Evolutionary conservation across 192 early-diverging fungal species (phyloP), one percentile per base, ranked within the genome.

Genomic region (Rhizophagus clarus): DNA sequence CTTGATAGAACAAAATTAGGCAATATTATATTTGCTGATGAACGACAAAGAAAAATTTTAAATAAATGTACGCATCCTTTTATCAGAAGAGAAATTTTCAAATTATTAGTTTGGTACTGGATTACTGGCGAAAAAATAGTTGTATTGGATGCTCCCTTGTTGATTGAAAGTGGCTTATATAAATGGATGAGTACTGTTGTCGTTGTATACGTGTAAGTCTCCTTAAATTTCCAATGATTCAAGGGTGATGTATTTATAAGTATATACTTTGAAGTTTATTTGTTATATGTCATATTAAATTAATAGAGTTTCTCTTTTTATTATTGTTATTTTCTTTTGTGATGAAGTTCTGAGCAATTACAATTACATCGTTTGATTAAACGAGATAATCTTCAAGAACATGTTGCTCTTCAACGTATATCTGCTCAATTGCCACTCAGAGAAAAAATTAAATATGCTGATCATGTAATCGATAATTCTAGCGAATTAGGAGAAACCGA

Each of bases 101-200:
- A 88, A 70, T 81, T 88, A 68, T 79, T 95, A 56, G 82, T 96
- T 34, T 77, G 84, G 37, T 82, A 88, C 45, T 99, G 95, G 85
- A 71, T 97, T 7, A 84, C 81, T 3, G 95, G 95, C 2, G 82
- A 91, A 3, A 80, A 85, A 7, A 64, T 96, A 17, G 93, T 94
- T 14, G 87, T 99, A 2, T 86, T 98, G 61, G 98, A 99, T 83
- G 95, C 94, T 1, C 98, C 98, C n/a, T 84, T 99, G 63, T 87
- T 99, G 74, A 92, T 96, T 69, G 98, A 99, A 81, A 89, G 92
- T 20, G 90, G 93, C 17, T 81, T 98, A 74, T 87, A 95, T 80
- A 86, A 86, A 62, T 91, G 92, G 77, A 91, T 97, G 32, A 90
- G 89, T 51, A 81, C 85, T 7, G 91, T 90, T 10, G 85, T 94